Evolutionary conservation across 495 filamentous ascomycete genomes (phyloP).

Genomic region (Penicillium subrubescens): DNA sequence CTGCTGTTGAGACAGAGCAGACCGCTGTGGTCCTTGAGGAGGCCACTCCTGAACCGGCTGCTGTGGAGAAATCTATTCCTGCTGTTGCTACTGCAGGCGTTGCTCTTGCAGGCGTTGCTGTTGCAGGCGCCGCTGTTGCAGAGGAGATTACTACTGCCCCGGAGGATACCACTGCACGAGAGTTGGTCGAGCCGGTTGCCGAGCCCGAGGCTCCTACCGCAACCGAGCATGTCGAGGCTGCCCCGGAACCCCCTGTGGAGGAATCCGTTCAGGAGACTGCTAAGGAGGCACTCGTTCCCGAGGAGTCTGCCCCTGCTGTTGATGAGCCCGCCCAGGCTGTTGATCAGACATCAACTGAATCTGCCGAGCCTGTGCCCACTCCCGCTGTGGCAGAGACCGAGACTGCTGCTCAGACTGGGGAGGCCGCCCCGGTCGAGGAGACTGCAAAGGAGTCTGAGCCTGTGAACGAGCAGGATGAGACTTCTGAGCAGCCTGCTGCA

Average conservation of each 20-base stretch:
- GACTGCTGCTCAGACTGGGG: not conserved
- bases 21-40: not conserved
- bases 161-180: not conserved
- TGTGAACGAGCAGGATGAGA: not conserved
- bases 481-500: constrained; percentile 2
- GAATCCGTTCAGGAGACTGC: not conserved
- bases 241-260: not conserved
- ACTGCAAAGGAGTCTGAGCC: not conserved
- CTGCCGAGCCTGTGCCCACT: not conserved
- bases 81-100: not conserved
- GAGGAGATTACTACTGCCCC: not conserved
- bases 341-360: not conserved
- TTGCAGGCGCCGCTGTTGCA: constrained; percentile 1
- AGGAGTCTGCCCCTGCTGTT: constrained; percentile 8
- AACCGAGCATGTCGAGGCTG: not conserved
- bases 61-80: not conserved
- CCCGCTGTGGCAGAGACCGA: not conserved
- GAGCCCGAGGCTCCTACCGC: not conserved
- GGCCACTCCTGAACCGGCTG: not conserved
- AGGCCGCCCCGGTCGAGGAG: not conserved
- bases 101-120: not conserved
- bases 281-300: constrained; percentile 1
- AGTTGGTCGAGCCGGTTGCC: not conserved
- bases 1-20: not conserved
- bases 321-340: not conserved